Base-by-base conservation (phyloP, 1,284 basidiomycete species). In the Thecaphora thlaspeos region DNA sequence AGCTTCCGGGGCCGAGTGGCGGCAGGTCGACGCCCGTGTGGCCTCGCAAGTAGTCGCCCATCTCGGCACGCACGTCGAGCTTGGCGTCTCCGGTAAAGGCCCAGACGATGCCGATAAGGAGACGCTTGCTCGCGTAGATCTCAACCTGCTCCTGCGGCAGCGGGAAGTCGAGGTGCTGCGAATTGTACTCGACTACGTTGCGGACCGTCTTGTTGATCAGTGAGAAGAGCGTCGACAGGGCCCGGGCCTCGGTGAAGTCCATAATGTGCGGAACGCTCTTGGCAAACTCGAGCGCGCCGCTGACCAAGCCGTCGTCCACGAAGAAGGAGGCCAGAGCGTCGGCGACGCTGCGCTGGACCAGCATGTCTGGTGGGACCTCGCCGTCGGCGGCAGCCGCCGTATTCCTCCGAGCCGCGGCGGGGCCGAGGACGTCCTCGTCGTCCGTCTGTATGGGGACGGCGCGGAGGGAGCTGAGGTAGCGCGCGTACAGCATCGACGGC, bases 71-170 rank as follows among this genome's bases (percentile, higher is more conserved):
- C 47, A 90, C 81, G 58, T 93, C 90, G 43, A 96, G 82, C 72
- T 90, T 90, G 19, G 91, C 88, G 74, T 99, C 96, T 32, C 96
- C 96, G 26, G 92, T 90, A 78, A 98, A 96, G 0, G 95, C 91
- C 95, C 95, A 99, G 41, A 98, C 89, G 63, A 98, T 86, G 77
- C 86, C 91, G 75, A 97, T 84, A 4, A 97, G 83, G 17, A 99
- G 81, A n/a, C 91, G 86, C 73, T 93, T 93, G 36, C 86, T 86
- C 36, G 93, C 87, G 73, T 96, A 98, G 64, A 90, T 85, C 76
- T 95, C 90, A 48, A 95, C 83, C 43, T 87, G 87, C 61, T 96
- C 93, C 0, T 82, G 78, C 0, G 87, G 70, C 23, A 99, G 83
- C 7, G 93, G 94, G 81, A 99, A 99, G 80, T 98, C 95, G 11